These are phyloP conservation scores for Mallotus japonicus DNA, from an alignment of 441 rosid genomes.

Conservation along the genomic window DNA sequence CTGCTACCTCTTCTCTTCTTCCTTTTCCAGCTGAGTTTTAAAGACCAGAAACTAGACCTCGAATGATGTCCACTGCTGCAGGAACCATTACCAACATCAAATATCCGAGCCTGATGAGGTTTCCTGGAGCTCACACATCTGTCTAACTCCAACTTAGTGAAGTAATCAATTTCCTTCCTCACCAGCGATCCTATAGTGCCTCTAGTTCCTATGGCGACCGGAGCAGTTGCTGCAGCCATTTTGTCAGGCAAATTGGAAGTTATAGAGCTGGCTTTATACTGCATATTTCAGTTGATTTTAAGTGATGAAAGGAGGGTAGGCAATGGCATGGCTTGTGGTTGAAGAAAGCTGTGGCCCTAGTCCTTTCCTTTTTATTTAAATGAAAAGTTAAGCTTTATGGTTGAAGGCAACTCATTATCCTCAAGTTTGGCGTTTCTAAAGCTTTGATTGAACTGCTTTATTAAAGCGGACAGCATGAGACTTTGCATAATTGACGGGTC, in stretches of 20 bases:
- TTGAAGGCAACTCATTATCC: constrained; percentile 18
- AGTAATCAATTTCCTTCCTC: constrained; percentile 78
- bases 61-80: constrained; percentile 34
- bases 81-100: constrained; percentile 20
- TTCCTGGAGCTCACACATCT: constrained; percentile 33
- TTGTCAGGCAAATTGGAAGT: constrained; percentile 21
- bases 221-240: constrained; percentile 47
- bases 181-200: constrained; percentile 87
- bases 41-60: constrained; percentile 54
- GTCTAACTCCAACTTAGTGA: constrained; percentile 43
- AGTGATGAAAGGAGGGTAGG: neutral
- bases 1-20: constrained; percentile 50
- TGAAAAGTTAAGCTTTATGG: constrained; percentile 20
- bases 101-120: constrained; percentile 23
- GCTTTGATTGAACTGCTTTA: constrained; percentile 29
- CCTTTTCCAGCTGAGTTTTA: constrained; percentile 48
- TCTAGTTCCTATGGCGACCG: constrained; percentile 74
- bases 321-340: constrained; percentile 28
- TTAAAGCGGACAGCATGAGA: constrained; percentile 40
- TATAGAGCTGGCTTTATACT: constrained; percentile 24
- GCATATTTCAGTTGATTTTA: constrained; percentile 21
- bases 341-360: constrained; percentile 38
- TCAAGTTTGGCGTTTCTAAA: neutral
- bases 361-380: neutral
- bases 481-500: constrained; percentile 42